A percentile compares a stretch with the other conserved stretches of the same genome.
Conservation (phyloP, 1,284 basidiomycete species). For the Taiwanofungus camphoratus region DNA sequence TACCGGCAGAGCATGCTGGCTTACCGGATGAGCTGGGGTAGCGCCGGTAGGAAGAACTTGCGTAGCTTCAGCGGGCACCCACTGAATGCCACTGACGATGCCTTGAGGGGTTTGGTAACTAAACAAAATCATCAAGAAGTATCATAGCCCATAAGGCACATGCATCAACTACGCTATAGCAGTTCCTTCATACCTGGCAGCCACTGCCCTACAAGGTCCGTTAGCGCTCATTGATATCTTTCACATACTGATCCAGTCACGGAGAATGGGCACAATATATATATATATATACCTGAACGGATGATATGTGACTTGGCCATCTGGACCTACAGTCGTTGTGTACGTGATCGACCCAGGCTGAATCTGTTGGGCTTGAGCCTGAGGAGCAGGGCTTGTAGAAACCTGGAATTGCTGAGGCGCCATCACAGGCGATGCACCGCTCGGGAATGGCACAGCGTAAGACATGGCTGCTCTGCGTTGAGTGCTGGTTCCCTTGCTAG, state of each 20-base stretch:
- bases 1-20: slow-evolving; percentile 12
- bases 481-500: background rate
- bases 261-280: too few relatives aligned
- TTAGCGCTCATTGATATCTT: slow-evolving; percentile 1
- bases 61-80: slow-evolving; percentile 67
- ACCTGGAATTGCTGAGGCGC: slow-evolving; percentile 5
- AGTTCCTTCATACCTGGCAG: slow-evolving; percentile 48
- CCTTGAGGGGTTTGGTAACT: slow-evolving; percentile 70
- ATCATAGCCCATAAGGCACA: background rate
- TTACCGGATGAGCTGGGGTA: slow-evolving; percentile 50
- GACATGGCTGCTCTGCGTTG: slow-evolving; percentile 7
- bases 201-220: slow-evolving; percentile 45
- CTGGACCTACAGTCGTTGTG: slow-evolving; percentile 51
- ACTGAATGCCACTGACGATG: slow-evolving; percentile 64
- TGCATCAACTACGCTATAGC: background rate
- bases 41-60: slow-evolving; percentile 52
- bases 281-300: slow-evolving; percentile 77
- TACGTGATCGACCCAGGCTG: slow-evolving; percentile 62
- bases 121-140: slow-evolving; percentile 1
- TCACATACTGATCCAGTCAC: background rate
- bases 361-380: slow-evolving; percentile 29
- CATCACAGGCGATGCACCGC: slow-evolving; percentile 21
- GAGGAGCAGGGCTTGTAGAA: slow-evolving; percentile 6
- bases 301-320: slow-evolving; percentile 60
- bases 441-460: slow-evolving; percentile 13